Base-by-base conservation (phyloP, 2,329 filamentous ascomycete species). In the Pseudohalonectria lignicola region DNA sequence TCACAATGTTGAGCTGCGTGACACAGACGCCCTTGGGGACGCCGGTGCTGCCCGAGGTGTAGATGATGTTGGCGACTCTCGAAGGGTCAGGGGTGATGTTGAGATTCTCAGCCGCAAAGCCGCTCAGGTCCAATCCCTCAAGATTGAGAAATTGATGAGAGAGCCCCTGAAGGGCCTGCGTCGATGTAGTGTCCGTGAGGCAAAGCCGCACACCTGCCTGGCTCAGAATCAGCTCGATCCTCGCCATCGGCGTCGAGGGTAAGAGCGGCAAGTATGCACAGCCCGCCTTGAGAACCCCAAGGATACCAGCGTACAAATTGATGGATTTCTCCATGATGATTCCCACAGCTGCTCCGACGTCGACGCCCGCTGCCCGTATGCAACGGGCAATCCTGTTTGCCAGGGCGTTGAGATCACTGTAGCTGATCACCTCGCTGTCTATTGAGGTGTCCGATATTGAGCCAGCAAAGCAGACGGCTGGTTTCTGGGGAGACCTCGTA, bases 31-130 rank as follows among this genome's bases (percentile, higher is more conserved):
- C 85, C 51, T 94, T 93, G 0, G 85, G 86, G 2, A 64, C 66
- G 1, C 85, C 86, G 1, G 86, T 93, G 29, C 81, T 90, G 4
- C 87, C 87, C 18, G 83, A 87, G 0, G 85, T 93, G 54, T 84
- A 93, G 2, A 93, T 79, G 15, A 83, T 74, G 52, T 93, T 93
- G 6, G 84, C 79, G 3, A 84, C 53, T 12, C 76, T 62, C 1
- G 67, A 62, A 0, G 63, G 60, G 34, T 69, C 53, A 4, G 63
- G 55, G 0, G 49, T 34, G 2, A 63, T 53, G 2, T 52, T 41
- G 2, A 65, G 46, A 31, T 74, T 40, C 23, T 6, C 43, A 25
- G 18, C 43, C 9, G 17, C 39, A 15, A 5, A 31, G 1, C 4
- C 2, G 13, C 10, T 20, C 32, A 66, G 40, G 1, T 46, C 21